Conservation (phyloP, 306 rosid genomes). For the Cucurbita maxima region DNA sequence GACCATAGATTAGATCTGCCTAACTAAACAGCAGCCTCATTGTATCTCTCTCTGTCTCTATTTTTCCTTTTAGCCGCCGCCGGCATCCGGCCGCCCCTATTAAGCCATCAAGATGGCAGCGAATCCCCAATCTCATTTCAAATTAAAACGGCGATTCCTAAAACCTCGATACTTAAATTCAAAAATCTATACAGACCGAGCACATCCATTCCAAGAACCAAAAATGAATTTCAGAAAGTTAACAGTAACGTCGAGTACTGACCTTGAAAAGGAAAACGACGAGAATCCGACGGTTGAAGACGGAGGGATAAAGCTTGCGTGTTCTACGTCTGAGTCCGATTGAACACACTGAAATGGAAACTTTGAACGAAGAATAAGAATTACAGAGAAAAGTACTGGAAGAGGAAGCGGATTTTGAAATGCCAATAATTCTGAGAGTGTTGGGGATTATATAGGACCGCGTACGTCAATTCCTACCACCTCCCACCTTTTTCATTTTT, state of each 20-base stretch:
- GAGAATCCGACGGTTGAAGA: background rate
- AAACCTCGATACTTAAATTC: background rate
- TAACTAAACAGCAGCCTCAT: background rate
- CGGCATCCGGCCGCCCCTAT: background rate
- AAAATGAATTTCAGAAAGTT: background rate
- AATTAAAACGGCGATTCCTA: background rate
- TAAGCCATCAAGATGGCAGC: background rate
- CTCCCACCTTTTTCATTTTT: background rate
- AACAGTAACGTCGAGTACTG: background rate
- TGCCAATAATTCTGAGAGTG: background rate
- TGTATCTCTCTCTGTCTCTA: background rate
- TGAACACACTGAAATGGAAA: background rate
- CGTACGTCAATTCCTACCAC: background rate
- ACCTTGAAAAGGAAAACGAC: background rate
- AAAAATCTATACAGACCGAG: no score
- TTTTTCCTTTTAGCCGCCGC: background rate
- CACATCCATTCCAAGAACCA: no score
- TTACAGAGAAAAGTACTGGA: background rate
- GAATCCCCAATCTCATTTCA: background rate
- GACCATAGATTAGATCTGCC: slow-evolving; percentile 1
- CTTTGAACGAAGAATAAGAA: background rate
- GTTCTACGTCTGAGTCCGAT: background rate
- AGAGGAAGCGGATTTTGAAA: background rate
- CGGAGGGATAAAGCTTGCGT: background rate
- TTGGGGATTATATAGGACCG: slow-evolving; percentile 5